Conservation (phyloP, 495 filamentous ascomycete species). For the Neurospora sp. region DNA sequence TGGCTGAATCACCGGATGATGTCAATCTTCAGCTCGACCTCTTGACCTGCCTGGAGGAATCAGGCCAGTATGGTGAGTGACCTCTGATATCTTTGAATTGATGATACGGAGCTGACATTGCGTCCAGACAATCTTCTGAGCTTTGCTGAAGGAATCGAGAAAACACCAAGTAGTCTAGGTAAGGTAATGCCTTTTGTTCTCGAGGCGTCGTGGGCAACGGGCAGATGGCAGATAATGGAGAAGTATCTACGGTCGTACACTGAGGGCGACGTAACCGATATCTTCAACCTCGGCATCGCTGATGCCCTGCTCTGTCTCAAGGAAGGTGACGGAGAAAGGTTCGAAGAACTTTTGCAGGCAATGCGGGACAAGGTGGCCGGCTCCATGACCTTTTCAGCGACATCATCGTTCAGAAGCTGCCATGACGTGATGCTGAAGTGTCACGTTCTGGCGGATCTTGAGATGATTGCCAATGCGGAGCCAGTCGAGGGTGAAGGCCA, state of each 20-base stretch:
- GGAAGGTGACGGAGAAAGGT: conserved; percentile 40
- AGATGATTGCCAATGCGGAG: conserved; percentile 55
- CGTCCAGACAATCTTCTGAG: conserved; percentile 67
- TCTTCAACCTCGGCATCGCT: conserved; percentile 78
- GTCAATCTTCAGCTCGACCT: conserved; percentile 70
- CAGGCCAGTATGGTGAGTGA: conserved; percentile 70
- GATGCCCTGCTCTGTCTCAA: conserved; percentile 57
- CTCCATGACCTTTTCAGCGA: conserved; percentile 61
- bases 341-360: conserved; percentile 47
- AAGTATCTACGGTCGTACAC: conserved; percentile 49
- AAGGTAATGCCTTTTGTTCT: conserved; percentile 67
- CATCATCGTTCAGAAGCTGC: conserved; percentile 66
- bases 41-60: conserved; percentile 81
- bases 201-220: conserved; percentile 84
- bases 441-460: conserved; percentile 80
- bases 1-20: conserved; percentile 69
- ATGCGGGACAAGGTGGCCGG: conserved; percentile 62
- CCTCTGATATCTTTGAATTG: conserved; percentile 7
- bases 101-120: neutral
- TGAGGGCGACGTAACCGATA: conserved; percentile 43
- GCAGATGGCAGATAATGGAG: conserved; percentile 66
- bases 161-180: conserved; percentile 38
- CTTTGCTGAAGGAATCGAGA: conserved; percentile 66
- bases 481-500: conserved; percentile 25
- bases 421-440: conserved; percentile 74